A percentile compares a stretch with the other conserved stretches of the same genome.
These are phyloP conservation scores for Jackrogersella multiformis DNA, from an alignment of 495 filamentous ascomycete species.

Conservation along the genomic window DNA sequence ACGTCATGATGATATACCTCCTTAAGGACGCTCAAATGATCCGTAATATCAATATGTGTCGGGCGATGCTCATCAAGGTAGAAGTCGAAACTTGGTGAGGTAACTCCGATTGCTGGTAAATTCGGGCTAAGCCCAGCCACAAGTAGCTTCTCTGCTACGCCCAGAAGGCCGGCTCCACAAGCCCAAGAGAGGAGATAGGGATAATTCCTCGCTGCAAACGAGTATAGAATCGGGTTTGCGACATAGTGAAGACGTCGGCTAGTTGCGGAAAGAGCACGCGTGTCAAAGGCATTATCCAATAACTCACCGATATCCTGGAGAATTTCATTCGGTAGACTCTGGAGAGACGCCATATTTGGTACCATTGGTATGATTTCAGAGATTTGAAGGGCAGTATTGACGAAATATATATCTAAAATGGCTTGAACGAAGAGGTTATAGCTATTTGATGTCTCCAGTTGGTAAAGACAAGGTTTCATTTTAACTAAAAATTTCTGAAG, in stretches of 20 bases:
- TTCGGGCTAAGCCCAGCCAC: slow-evolving; percentile 4
- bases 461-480: too few relatives aligned
- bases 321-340: neutral
- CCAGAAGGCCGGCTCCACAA: neutral
- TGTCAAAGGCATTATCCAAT: neutral
- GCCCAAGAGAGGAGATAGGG: slow-evolving; percentile 12
- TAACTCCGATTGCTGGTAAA: neutral
- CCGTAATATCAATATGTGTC: too few relatives aligned
- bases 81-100: neutral
- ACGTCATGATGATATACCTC: too few relatives aligned
- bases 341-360: neutral
- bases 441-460: too few relatives aligned
- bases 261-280: neutral
- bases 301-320: neutral
- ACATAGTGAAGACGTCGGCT: neutral
- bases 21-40: too few relatives aligned
- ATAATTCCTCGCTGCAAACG: neutral
- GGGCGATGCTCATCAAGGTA: too few relatives aligned
- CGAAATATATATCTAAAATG: too few relatives aligned
- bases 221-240: slow-evolving; percentile 5
- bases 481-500: too few relatives aligned
- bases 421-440: too few relatives aligned
- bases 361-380: neutral
- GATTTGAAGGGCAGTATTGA: neutral
- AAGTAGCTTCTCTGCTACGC: slow-evolving; percentile 13